A percentile compares a stretch with the other conserved stretches of the same genome.
These are phyloP conservation scores for Hylodesmum podocarpum DNA, from an alignment of 306 rosid genomes.

Conservation along the genomic window DNA sequence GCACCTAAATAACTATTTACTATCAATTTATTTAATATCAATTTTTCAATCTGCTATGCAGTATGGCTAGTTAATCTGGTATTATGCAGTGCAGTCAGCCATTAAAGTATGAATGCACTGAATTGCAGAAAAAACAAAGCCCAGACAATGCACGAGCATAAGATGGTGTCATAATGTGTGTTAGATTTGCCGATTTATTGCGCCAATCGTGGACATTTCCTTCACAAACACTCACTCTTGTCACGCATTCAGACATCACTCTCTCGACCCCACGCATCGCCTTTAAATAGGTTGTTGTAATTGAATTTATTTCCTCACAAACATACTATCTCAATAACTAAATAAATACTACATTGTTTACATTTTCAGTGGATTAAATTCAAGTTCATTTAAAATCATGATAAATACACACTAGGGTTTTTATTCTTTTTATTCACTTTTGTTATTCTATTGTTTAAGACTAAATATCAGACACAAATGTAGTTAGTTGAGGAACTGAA, in stretches of 20 bases:
- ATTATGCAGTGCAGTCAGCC: no score
- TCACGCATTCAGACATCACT: not conserved
- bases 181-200: conserved; percentile 24
- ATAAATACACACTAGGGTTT: no score
- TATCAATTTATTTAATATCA: no score
- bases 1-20: no score
- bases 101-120: not conserved
- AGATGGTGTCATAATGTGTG: conserved; percentile 3
- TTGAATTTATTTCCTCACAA: no score
- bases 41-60: no score
- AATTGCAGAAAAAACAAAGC: not conserved
- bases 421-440: not conserved
- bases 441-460: not conserved
- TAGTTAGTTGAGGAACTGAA: not conserved
- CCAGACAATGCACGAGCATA: conserved; percentile 4
- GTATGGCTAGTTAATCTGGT: no score
- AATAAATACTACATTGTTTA: no score
- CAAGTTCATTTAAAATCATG: no score
- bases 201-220: conserved; percentile 7
- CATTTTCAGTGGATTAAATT: no score
- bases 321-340: no score
- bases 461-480: not conserved
- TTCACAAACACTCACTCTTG: conserved; percentile 2
- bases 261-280: not conserved
- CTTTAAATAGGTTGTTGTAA: not conserved